Conservation (phyloP, 2,329 filamentous ascomycete genomes). For the Hypoxylon sp. region DNA sequence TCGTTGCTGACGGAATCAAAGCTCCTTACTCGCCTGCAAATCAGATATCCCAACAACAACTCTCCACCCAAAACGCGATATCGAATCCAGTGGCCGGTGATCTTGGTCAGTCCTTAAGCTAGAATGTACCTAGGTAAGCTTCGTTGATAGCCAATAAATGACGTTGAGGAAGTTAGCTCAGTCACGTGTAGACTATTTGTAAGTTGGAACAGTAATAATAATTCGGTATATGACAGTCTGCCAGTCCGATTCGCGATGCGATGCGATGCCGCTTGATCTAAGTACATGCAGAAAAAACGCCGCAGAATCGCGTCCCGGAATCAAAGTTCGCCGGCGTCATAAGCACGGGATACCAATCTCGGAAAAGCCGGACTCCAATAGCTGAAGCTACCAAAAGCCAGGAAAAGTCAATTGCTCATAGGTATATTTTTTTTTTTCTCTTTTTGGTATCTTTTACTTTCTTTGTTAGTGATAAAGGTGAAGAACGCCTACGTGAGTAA, state of each 20-base stretch:
- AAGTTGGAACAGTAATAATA: conserved; percentile 8
- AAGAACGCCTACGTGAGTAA: conserved; percentile 11
- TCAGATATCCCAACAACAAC: not conserved
- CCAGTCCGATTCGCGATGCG: conserved; percentile 5
- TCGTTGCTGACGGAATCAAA: not conserved
- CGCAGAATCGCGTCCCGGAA: conserved; percentile 11
- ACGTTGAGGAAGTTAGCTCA: not conserved
- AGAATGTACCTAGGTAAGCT: no score
- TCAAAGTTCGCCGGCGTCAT: conserved; percentile 7
- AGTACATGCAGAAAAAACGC: conserved; percentile 26
- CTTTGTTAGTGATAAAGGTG: conserved; percentile 23
- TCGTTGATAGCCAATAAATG: not conserved
- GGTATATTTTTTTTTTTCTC: conserved; percentile 14
- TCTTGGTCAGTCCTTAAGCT: not conserved
- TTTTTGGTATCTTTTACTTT: conserved; percentile 32
- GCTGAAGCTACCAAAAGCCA: not conserved
- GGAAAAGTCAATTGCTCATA: not conserved
- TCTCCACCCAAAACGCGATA: not conserved
- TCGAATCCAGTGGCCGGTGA: not conserved
- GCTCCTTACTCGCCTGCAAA: not conserved
- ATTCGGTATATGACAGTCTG: conserved; percentile 9
- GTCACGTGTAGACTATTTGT: conserved; percentile 4
- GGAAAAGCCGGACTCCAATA: conserved; percentile 22
- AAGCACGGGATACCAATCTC: conserved; percentile 17
- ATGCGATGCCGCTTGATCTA: conserved; percentile 10